Evolutionary conservation across 805 yeast genomes (phyloP).

Genomic region (Middelhovenomyces tepae): DNA sequence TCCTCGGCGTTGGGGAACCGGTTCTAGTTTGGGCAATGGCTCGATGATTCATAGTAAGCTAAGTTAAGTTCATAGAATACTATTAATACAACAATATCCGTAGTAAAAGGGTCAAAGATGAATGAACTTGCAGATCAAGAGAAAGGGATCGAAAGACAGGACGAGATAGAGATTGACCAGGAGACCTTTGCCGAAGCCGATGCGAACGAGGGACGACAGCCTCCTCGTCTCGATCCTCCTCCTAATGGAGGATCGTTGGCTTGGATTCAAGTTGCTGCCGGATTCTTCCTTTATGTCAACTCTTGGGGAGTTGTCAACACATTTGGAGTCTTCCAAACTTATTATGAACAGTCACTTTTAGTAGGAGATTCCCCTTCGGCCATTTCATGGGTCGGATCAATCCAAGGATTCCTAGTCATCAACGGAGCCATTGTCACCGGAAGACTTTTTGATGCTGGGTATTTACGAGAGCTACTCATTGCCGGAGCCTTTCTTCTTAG

Average conservation of each 20-base stretch:
- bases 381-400: constrained; percentile 29
- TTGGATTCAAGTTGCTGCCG: constrained; percentile 18
- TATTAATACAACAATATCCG: too few relatives aligned
- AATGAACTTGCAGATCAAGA: too few relatives aligned
- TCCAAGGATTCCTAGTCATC: constrained; percentile 24
- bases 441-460: constrained; percentile 24
- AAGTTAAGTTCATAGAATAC: too few relatives aligned
- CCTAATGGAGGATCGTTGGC: constrained; percentile 19
- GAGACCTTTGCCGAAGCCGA: too few relatives aligned
- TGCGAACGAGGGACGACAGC: too few relatives aligned
- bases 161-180: too few relatives aligned
- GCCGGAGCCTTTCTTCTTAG: constrained; percentile 21
- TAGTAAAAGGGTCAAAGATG: too few relatives aligned
- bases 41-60: too few relatives aligned
- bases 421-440: constrained; percentile 22
- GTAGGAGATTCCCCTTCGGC: constrained; percentile 22
- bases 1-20: too few relatives aligned
- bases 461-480: constrained; percentile 13
- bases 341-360: constrained; percentile 20
- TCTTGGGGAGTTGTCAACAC: constrained; percentile 19
- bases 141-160: too few relatives aligned
- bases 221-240: constrained; percentile 11
- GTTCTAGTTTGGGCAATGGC: too few relatives aligned
- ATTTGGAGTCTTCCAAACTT: constrained; percentile 24
- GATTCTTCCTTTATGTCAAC: constrained; percentile 14